Conservation (phyloP, 2,329 filamentous ascomycete genomes). For the Cladosporium sp. region DNA sequence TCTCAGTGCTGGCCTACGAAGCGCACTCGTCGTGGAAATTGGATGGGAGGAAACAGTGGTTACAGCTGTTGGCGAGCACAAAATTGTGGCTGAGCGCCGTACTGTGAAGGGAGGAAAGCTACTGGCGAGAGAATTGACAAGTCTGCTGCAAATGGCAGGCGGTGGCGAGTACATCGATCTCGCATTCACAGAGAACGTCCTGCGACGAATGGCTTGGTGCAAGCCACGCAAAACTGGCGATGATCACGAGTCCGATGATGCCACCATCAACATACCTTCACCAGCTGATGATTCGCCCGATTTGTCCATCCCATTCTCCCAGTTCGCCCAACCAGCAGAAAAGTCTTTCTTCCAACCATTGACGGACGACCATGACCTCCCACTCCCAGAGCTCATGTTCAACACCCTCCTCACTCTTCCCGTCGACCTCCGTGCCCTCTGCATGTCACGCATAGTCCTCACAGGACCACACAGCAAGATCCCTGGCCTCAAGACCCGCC, state of each 20-base stretch:
- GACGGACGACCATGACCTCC: conserved; percentile 80
- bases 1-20: conserved; percentile 78
- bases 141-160: conserved; percentile 57
- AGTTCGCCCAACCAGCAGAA: conserved; percentile 74
- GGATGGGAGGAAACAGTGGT: conserved; percentile 90
- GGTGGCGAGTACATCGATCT: conserved; percentile 53
- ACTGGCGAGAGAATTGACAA: conserved; percentile 70
- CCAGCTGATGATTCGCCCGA: no score
- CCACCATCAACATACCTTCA: conserved; percentile 37
- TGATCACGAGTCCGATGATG: conserved; percentile 16
- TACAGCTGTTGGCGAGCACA: conserved; percentile 87
- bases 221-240: conserved; percentile 11
- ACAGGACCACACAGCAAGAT: conserved; percentile 79
- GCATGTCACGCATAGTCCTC: conserved; percentile 87
- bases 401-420: conserved; percentile 73
- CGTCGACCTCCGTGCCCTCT: conserved; percentile 77
- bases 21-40: conserved; percentile 84
- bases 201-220: conserved; percentile 75
- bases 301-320: conserved; percentile 67
- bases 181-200: conserved; percentile 78
- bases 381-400: conserved; percentile 76
- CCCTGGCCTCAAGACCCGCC: conserved; percentile 74
- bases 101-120: conserved; percentile 74
- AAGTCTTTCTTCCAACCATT: conserved; percentile 67
- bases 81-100: conserved; percentile 71